Percentiles rank a stretch among this genome's conserved stretches.
phyloP scores from a whole-genome alignment of 306 rosid genomes.

The Senna siamea region DNA sequence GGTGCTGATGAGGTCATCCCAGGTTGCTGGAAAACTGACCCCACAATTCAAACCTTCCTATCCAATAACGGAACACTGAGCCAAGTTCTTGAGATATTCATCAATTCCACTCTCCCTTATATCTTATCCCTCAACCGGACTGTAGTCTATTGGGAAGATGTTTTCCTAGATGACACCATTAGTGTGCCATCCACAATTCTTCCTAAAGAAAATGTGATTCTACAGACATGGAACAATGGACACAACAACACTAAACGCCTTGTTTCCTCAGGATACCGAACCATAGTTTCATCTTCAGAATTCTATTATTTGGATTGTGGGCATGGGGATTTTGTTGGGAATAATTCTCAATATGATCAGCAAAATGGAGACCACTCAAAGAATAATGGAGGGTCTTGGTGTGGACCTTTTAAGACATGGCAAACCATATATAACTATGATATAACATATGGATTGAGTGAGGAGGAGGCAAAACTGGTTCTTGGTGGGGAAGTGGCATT shows the following conservation, averaged over 20 bases:
- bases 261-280: slow-evolving; percentile 71
- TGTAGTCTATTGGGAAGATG: slow-evolving; percentile 83
- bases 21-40: slow-evolving; percentile 84
- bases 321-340: slow-evolving; percentile 76
- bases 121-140: slow-evolving; percentile 81
- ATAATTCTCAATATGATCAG: slow-evolving; percentile 53
- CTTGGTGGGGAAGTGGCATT: slow-evolving; percentile 93
- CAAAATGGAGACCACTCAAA: slow-evolving; percentile 35
- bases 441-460: slow-evolving; percentile 62
- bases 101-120: slow-evolving; percentile 72
- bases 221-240: slow-evolving; percentile 92
- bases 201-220: slow-evolving; percentile 66
- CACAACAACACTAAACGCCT: slow-evolving; percentile 68
- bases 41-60: slow-evolving; percentile 55
- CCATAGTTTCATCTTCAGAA: slow-evolving; percentile 71
- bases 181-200: slow-evolving; percentile 54
- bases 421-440: slow-evolving; percentile 78
- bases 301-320: slow-evolving; percentile 92
- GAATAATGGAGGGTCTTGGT: slow-evolving; percentile 84
- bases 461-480: slow-evolving; percentile 74
- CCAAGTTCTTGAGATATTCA: slow-evolving; percentile 69
- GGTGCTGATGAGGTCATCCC: slow-evolving; percentile 85
- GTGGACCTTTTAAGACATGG: slow-evolving; percentile 92
- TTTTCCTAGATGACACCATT: slow-evolving; percentile 51
- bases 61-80: slow-evolving; percentile 71